These are phyloP conservation scores for Cordyceps pruinosa DNA, from an alignment of 2,329 filamentous ascomycete species.

Conservation along the genomic window DNA sequence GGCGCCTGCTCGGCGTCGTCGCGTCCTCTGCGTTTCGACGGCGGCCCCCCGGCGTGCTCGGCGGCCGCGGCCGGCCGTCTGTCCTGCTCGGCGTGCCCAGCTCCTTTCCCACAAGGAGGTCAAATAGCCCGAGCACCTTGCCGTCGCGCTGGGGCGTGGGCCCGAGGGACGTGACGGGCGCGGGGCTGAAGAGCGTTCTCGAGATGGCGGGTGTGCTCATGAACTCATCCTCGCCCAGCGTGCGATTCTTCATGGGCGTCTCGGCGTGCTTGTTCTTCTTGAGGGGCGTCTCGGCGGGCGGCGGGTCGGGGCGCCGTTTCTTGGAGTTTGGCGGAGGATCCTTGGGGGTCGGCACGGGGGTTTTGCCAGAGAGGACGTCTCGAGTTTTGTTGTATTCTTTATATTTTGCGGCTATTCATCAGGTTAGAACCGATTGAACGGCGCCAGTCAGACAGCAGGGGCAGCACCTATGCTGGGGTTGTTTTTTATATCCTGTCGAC, in stretches of 20 bases:
- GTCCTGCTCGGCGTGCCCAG: slow-evolving; percentile 43
- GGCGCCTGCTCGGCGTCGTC: slow-evolving; percentile 44
- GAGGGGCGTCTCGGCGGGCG: slow-evolving; percentile 38
- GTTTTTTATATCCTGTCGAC: slow-evolving; percentile 68
- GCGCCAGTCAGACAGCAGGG: not conserved
- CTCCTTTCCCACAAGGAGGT: slow-evolving; percentile 51
- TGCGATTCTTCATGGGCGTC: slow-evolving; percentile 39
- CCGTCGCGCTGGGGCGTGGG: slow-evolving; percentile 78
- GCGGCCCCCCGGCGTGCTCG: slow-evolving; percentile 17
- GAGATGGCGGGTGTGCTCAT: slow-evolving; percentile 50
- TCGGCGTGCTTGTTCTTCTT: slow-evolving; percentile 42
- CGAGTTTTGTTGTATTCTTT: slow-evolving; percentile 66
- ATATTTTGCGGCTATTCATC: slow-evolving; percentile 58
- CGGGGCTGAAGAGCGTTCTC: slow-evolving; percentile 54
- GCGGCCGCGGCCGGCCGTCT: slow-evolving; percentile 10
- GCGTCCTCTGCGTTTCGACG: slow-evolving; percentile 26
- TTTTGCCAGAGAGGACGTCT: slow-evolving; percentile 50
- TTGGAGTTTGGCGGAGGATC: slow-evolving; percentile 24
- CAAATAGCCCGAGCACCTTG: slow-evolving; percentile 69
- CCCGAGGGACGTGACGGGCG: slow-evolving; percentile 56
- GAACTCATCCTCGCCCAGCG: slow-evolving; percentile 35
- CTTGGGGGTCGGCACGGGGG: slow-evolving; percentile 34
- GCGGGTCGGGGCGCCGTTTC: slow-evolving; percentile 36
- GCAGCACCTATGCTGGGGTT: slow-evolving; percentile 61
- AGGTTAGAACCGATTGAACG: not conserved